phyloP scores from a whole-genome alignment of 2,329 filamentous ascomycete genomes.

The Fusarium transvaalense region DNA sequence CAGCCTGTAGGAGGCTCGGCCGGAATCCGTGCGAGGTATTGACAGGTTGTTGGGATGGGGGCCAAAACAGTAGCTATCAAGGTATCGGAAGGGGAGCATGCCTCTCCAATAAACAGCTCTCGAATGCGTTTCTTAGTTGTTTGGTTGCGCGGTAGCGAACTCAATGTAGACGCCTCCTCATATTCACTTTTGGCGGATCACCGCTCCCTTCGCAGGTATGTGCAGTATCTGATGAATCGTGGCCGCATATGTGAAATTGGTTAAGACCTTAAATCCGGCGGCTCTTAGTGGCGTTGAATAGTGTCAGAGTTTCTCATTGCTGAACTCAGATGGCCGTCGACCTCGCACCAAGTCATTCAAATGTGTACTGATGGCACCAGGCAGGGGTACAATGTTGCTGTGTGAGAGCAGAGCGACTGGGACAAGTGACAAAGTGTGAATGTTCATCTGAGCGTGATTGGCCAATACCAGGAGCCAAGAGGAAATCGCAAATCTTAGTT shows the following conservation, averaged over 20 bases:
- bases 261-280: constrained; percentile 26
- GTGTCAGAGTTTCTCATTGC: constrained; percentile 9
- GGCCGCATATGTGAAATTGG: constrained; percentile 2
- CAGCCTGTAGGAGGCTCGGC: constrained; percentile 35
- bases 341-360: not conserved
- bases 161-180: constrained; percentile 3
- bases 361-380: not conserved
- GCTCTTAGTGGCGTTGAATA: constrained; percentile 33
- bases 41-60: constrained; percentile 24
- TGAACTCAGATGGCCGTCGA: not conserved
- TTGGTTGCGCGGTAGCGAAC: constrained; percentile 7
- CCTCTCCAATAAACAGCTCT: not conserved
- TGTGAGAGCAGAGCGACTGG: constrained; percentile 18
- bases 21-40: constrained; percentile 30
- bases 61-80: constrained; percentile 6
- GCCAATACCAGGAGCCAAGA: constrained; percentile 18
- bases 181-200: constrained; percentile 6
- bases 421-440: constrained; percentile 33
- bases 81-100: not conserved
- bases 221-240: constrained; percentile 1
- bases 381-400: not conserved
- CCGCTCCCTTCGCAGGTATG: not conserved
- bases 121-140: not conserved
- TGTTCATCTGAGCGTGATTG: constrained; percentile 30
- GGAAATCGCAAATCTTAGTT: constrained; percentile 26